These are phyloP conservation scores for Carex sylvatica DNA, from an alignment of 202 grass and related monocot species.

Conservation along the genomic window DNA sequence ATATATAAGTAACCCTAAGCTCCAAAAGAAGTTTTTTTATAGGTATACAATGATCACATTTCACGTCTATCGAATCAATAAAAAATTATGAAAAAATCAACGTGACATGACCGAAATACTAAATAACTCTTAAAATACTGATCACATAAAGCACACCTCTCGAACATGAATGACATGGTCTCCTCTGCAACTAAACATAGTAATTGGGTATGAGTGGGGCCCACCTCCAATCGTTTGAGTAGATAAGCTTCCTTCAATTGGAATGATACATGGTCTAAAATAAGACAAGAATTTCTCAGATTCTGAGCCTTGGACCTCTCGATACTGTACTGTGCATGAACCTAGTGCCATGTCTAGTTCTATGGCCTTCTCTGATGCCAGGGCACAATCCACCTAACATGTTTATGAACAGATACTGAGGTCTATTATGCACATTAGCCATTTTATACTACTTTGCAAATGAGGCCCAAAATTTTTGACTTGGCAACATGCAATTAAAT, in stretches of 20 bases:
- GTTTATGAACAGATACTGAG: not conserved
- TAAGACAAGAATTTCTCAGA: constrained; percentile 88
- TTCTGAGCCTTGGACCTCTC: constrained; percentile 73
- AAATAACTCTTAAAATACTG: not conserved
- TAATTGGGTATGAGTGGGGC: constrained; percentile 29
- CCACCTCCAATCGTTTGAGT: constrained; percentile 23
- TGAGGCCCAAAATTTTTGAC: not conserved
- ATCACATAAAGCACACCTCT: constrained; percentile 42
- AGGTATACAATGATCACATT: not conserved
- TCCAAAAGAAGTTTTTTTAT: not conserved
- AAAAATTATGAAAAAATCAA: not conserved
- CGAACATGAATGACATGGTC: constrained; percentile 69
- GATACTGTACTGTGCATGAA: constrained; percentile 67
- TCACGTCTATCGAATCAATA: not conserved
- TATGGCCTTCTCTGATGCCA: constrained; percentile 69
- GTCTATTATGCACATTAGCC: constrained; percentile 10
- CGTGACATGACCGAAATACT: not conserved
- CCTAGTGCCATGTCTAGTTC: constrained; percentile 75
- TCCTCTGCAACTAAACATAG: constrained; percentile 69
- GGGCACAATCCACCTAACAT: constrained; percentile 52
- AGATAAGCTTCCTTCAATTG: constrained; percentile 50
- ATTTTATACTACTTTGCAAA: not conserved
- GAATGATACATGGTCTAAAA: constrained; percentile 88
- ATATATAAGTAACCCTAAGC: not conserved
- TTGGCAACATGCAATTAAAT: constrained; percentile 21